phyloP scores from a whole-genome alignment of 2,329 filamentous ascomycete genomes.

The Didymella glomerata region DNA sequence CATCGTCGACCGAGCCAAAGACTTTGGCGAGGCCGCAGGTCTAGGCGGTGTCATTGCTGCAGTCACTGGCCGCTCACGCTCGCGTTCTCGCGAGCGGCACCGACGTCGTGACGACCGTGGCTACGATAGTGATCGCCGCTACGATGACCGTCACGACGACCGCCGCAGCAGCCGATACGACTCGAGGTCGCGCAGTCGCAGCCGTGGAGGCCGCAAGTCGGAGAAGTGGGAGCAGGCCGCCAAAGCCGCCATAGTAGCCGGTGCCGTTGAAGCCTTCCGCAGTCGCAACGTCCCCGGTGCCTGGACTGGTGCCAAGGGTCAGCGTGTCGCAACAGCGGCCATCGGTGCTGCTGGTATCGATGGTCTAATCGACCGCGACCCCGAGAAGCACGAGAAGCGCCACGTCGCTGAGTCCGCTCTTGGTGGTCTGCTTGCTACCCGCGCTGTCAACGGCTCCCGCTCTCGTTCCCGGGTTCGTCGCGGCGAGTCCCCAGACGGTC shows the following conservation, averaged over 20 bases:
- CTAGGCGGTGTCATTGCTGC: slow-evolving; percentile 63
- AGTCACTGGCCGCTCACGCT: slow-evolving; percentile 62
- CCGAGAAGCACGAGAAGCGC: slow-evolving; percentile 77
- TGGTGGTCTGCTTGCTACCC: slow-evolving; percentile 85
- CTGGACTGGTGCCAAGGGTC: slow-evolving; percentile 91
- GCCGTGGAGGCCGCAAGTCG: slow-evolving; percentile 63
- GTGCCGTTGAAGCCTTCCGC: slow-evolving; percentile 90
- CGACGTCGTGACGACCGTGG: slow-evolving; percentile 57
- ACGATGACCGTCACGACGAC: slow-evolving; percentile 33
- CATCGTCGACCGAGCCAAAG: slow-evolving; percentile 63
- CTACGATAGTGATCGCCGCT: slow-evolving; percentile 53
- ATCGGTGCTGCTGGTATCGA: slow-evolving; percentile 86
- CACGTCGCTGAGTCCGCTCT: slow-evolving; percentile 87
- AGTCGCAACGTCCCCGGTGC: slow-evolving; percentile 86
- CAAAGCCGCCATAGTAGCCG: slow-evolving; percentile 88
- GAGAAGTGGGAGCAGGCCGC: slow-evolving; percentile 75
- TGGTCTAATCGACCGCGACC: slow-evolving; percentile 72
- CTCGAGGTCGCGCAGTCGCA: slow-evolving; percentile 60
- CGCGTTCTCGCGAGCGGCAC: slow-evolving; percentile 65
- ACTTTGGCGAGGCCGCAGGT: slow-evolving; percentile 66
- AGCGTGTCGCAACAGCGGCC: slow-evolving; percentile 88
- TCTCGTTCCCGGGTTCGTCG: slow-evolving; percentile 62
- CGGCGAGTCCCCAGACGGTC: slow-evolving; percentile 53
- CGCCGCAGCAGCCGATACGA: slow-evolving; percentile 58
- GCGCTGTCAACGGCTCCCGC: slow-evolving; percentile 81